Conservation (phyloP, 164 flowering plant species). For the Tetrastigma voinierianum region DNA sequence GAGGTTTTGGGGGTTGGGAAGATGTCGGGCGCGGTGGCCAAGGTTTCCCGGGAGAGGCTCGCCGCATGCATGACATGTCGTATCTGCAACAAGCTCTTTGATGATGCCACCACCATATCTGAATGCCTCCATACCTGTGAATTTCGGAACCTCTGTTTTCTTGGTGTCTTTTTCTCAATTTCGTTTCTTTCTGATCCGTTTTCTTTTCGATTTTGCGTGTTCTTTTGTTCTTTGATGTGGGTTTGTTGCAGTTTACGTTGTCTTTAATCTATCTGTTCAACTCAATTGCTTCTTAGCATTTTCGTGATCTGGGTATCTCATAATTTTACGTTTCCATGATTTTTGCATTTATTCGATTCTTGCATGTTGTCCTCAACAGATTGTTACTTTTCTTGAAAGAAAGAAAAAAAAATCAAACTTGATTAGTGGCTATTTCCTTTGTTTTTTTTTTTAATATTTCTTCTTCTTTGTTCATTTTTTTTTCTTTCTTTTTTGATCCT, state of each 20-base stretch:
- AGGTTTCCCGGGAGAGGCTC: constrained; percentile 23
- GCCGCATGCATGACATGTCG: constrained; percentile 45
- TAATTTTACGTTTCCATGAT: constrained; percentile 1
- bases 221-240: not conserved
- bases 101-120: constrained; percentile 44
- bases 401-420: not conserved
- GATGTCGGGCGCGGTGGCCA: constrained; percentile 17
- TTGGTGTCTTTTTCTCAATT: not conserved
- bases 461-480: too few species aligned
- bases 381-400: not conserved
- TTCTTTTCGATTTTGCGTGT: not conserved
- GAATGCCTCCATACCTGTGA: constrained; percentile 52
- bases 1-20: not conserved
- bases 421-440: not conserved
- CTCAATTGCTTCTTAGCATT: not conserved
- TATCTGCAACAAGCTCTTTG: constrained; percentile 31
- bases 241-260: not conserved
- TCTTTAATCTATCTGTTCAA: not conserved
- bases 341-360: not conserved
- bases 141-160: constrained; percentile 4
- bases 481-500: too few species aligned
- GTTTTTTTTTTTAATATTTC: too few species aligned
- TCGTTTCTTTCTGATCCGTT: not conserved
- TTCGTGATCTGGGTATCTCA: not conserved
- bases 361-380: not conserved